Base-by-base conservation (phyloP, 2,329 filamentous ascomycete genomes). In the Trichoderma sp. region DNA sequence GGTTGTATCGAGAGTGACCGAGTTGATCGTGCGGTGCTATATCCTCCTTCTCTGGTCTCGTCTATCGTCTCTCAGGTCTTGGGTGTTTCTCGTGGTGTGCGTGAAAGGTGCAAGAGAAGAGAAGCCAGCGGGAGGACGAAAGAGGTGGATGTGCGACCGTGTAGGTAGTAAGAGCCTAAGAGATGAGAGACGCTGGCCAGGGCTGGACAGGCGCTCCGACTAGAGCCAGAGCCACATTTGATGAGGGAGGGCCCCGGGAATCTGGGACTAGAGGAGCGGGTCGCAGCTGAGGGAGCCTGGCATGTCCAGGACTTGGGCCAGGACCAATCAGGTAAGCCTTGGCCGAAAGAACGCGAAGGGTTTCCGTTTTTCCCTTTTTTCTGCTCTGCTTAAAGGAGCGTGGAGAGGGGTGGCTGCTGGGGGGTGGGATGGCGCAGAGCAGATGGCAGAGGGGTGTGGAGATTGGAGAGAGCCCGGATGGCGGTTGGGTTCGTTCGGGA, bases 281-380 rank as follows among this genome's bases (percentile, higher is more conserved):
- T 70, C 57, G 61, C 68, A 70, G 68, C 68, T 70, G 68, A 70
- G 63, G 63, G 61, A 68, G 62, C 62, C 68, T 68, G 57, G 68
- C 40, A 61, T 37, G 57, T 49, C 63, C 62, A 70, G 68, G 62
- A 66, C 56, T 56, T 24, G 40, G 16, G 62, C 62, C 62, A 56
- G 56, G 40, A 37, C 68, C 35, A 70, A 70, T 68, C 49, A 70
- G 68, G 68, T 57, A 69, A 65, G 68, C 68, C 53, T 59, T 56
- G 68, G 68, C 68, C 68, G 68, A 70, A 43, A 43, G 40, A 52
- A 63, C 62, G 60, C 49, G 56, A 66, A 62, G 47, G 62, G 68
- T 55, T 35, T 53, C n/a, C n/a, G 35, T 53, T 47, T 40, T n/a
- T 56, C n/a, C 59, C 27, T 37, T 57, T 47, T 56, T 29, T 27